A percentile compares a stretch with the other conserved stretches of the same genome.
phyloP scores from a whole-genome alignment of 2,329 filamentous ascomycete genomes.

The Atkinsonella texensis region DNA sequence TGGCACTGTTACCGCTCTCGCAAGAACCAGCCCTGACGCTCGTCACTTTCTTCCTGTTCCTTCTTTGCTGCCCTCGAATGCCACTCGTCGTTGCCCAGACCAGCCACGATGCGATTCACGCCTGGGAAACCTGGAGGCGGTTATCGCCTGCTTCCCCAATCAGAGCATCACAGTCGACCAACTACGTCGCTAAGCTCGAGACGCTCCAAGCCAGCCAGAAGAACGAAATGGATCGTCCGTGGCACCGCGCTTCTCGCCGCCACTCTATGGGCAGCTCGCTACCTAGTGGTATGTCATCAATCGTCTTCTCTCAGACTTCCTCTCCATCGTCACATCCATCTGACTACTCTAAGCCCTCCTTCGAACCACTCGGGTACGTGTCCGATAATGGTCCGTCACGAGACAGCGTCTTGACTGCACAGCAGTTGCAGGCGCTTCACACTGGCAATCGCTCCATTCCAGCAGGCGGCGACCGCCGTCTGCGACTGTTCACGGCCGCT shows the following conservation, averaged over 20 bases:
- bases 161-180: background rate
- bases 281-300: background rate
- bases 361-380: background rate
- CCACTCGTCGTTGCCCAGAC: background rate
- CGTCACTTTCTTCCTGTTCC: background rate
- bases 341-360: background rate
- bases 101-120: background rate
- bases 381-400: background rate
- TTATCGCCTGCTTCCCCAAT: constrained; percentile 1
- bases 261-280: background rate
- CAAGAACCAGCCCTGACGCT: no score
- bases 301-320: background rate
- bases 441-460: constrained; percentile 2
- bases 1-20: no score
- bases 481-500: constrained; percentile 27
- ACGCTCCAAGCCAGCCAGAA: background rate
- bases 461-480: constrained; percentile 12
- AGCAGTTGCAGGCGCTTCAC: constrained; percentile 2
- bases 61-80: background rate
- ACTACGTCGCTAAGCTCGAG: background rate
- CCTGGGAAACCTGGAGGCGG: background rate
- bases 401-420: background rate
- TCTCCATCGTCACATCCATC: no score
- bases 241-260: background rate
- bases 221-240: background rate